Base-by-base conservation (phyloP, 2,329 filamentous ascomycete species). In the Apiospora phragmitis region DNA sequence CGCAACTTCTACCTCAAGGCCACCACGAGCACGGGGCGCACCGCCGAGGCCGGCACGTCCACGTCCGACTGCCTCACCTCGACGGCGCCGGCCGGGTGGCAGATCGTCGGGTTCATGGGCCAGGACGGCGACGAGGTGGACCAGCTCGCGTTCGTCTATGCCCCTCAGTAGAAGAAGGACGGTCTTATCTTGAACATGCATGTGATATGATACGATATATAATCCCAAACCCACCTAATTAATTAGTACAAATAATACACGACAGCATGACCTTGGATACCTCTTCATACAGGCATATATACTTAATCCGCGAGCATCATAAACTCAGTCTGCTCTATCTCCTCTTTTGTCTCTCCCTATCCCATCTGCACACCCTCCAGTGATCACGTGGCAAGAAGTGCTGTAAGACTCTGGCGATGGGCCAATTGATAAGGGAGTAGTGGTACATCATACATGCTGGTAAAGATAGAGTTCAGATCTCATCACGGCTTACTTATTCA, bases 1-100 rank as follows among this genome's bases (percentile, higher is more conserved):
- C 84, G 88, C 42, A 85, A 85, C 74, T 89, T 91, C 76, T 90
- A 86, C 76, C 83, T 89, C 71, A 74, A 82, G 70, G 85, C 87
- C n/a, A 85, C 81, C 1, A 89, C 87, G 1, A 88, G 83, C 73
- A 69, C 79, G 0, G 87, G 87, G 1, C 81, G 83, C 29, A 85
- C 79, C 0, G 72, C 89, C 7, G 76, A 77, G 16, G 77, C 83
- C 2, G 88, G 88, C 1, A 83, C 78, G 0, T 74, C 78, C 38
- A 89, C 86, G 0, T 76, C 73, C 14, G 83, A 86, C 71, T 90
- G 87, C 75, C 75, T 79, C 6, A 83, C 81, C 1, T 85, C 82
- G 68, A 79, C 75, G n/a, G 86, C 86, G 1, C 85, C 84, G 26
- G 70, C 72, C 1, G 87, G 86, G 3, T 88, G 84, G 82, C 83